Evolutionary conservation across 2,329 filamentous ascomycete species (phyloP).

Genomic region (Fragosphaeria purpurea): DNA sequence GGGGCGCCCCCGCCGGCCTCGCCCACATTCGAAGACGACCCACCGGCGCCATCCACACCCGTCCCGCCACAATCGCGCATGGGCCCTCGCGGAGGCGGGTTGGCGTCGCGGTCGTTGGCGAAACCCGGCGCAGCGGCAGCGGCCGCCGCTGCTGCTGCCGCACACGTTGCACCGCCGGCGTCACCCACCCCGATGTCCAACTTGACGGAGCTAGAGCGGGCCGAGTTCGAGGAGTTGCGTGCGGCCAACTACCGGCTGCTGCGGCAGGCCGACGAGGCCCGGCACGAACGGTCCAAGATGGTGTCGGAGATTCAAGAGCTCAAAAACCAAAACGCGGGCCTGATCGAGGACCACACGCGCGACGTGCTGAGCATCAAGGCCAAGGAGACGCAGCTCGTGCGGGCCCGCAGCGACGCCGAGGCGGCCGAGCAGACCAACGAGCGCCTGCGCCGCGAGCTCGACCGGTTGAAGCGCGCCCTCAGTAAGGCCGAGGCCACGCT

Average conservation of each 20-base stretch:
- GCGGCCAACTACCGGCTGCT: slow-evolving; percentile 70
- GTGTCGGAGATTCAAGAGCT: slow-evolving; percentile 85
- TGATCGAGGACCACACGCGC: slow-evolving; percentile 94
- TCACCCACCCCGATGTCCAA: slow-evolving; percentile 54
- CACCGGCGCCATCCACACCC: slow-evolving; percentile 35
- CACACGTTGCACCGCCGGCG: slow-evolving; percentile 39
- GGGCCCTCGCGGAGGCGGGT: slow-evolving; percentile 57
- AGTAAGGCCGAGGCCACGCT: slow-evolving; percentile 43
- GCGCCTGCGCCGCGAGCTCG: slow-evolving; percentile 75
- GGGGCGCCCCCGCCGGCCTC: slow-evolving; percentile 36
- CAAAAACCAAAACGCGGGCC: slow-evolving; percentile 89
- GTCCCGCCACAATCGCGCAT: slow-evolving; percentile 51
- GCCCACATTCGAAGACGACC: slow-evolving; percentile 47
- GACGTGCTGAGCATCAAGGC: slow-evolving; percentile 96
- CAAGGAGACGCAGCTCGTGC: slow-evolving; percentile 93
- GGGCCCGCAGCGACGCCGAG: slow-evolving; percentile 82
- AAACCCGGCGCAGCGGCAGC: slow-evolving; percentile 54
- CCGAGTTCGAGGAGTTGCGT: slow-evolving; percentile 85
- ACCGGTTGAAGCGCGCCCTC: slow-evolving; percentile 83
- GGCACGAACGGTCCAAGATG: slow-evolving; percentile 71
- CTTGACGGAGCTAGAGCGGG: slow-evolving; percentile 68
- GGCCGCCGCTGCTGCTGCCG: slow-evolving; percentile 40
- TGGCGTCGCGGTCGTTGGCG: slow-evolving; percentile 75
- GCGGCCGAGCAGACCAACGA: slow-evolving; percentile 79
- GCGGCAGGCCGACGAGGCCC: slow-evolving; percentile 67